Evolutionary conservation across 2,329 filamentous ascomycete species (phyloP).

Genomic region (Arthrobotrys sinensis): DNA sequence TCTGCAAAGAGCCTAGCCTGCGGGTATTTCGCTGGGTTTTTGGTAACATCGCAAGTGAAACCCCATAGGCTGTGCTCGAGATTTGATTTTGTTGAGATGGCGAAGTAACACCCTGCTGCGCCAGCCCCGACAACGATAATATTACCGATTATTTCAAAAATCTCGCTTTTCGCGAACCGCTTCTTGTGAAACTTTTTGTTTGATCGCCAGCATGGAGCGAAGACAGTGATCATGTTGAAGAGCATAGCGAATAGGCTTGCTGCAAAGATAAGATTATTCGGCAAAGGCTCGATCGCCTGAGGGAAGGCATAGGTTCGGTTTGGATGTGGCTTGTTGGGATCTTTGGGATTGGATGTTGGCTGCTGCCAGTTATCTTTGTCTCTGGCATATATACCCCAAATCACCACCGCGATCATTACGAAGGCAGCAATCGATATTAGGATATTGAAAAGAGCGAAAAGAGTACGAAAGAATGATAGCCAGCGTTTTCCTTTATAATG

Average conservation of each 20-base stretch:
- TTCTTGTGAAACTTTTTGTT: constrained; percentile 46
- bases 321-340: background rate
- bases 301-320: constrained; percentile 39
- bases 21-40: background rate
- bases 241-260: constrained; percentile 3
- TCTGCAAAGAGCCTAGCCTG: constrained; percentile 18
- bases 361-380: constrained; percentile 1
- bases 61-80: constrained; percentile 35
- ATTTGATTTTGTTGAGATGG: constrained; percentile 28
- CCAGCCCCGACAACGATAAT: constrained; percentile 9
- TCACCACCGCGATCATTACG: constrained; percentile 29
- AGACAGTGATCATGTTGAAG: background rate
- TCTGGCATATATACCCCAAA: constrained; percentile 37
- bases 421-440: constrained; percentile 15
- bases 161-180: constrained; percentile 36
- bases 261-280: constrained; percentile 28
- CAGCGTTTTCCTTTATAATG: constrained; percentile 41
- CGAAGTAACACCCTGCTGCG: constrained; percentile 29
- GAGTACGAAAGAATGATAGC: constrained; percentile 12
- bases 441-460: constrained; percentile 24
- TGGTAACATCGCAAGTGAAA: constrained; percentile 28
- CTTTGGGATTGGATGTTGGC: background rate
- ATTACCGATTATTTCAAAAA: constrained; percentile 34
- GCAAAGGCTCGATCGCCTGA: constrained; percentile 28
- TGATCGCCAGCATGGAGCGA: constrained; percentile 40